Conservation (phyloP, 1,284 basidiomycete species). For the Ustilago sp. region DNA sequence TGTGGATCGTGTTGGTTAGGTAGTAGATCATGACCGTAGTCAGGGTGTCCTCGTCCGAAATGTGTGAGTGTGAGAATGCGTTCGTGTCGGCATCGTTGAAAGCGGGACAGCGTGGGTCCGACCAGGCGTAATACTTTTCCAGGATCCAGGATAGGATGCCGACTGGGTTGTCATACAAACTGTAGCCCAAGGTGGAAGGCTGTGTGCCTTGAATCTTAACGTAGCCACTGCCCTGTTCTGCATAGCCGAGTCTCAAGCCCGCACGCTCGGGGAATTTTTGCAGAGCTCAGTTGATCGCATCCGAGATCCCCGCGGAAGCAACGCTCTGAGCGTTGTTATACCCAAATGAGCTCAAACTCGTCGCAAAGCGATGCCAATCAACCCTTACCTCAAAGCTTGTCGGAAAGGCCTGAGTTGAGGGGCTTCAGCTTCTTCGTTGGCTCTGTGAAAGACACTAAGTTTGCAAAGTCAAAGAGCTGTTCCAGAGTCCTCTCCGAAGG, state of each 20-base stretch:
- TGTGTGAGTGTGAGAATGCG: constrained; percentile 15
- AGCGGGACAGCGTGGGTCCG: constrained; percentile 55
- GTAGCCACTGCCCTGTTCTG: constrained; percentile 32
- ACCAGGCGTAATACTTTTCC: constrained; percentile 58
- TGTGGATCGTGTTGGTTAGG: constrained; percentile 51
- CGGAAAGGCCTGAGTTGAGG: too few relatives aligned
- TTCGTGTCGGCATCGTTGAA: constrained; percentile 31
- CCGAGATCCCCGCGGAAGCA: not conserved
- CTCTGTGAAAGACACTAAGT: too few relatives aligned
- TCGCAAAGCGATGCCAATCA: too few relatives aligned
- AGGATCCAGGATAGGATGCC: constrained; percentile 42
- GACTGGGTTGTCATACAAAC: constrained; percentile 39
- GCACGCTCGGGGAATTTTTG: not conserved
- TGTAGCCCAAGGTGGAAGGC: constrained; percentile 34
- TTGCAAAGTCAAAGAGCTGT: too few relatives aligned
- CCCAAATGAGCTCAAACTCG: too few relatives aligned
- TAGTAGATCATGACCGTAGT: constrained; percentile 53
- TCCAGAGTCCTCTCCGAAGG: too few relatives aligned
- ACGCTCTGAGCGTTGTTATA: too few relatives aligned
- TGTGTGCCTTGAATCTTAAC: constrained; percentile 30
- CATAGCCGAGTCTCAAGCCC: not conserved
- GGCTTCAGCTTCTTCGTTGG: too few relatives aligned
- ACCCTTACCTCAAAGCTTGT: too few relatives aligned
- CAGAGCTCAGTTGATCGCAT: not conserved
- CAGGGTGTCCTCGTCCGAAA: constrained; percentile 55